Conservation (phyloP, 768 basidiomycete species). For the Phylloporus arenicola region DNA sequence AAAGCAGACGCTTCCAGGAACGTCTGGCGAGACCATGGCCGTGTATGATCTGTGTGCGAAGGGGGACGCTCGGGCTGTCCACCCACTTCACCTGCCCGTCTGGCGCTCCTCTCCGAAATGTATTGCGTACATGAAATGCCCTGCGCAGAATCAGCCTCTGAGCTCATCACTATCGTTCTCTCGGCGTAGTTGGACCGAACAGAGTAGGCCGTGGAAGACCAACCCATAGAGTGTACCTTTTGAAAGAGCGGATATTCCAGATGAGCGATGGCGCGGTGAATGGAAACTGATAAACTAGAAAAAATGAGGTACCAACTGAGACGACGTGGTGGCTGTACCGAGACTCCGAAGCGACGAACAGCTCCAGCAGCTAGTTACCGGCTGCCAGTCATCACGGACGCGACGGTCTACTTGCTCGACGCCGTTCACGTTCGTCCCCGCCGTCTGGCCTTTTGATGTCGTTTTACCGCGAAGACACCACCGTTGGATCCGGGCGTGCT, state of each 20-base stretch:
- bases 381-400: neutral
- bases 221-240: neutral
- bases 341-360: neutral
- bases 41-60: no score
- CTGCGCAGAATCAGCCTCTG: constrained; percentile 18
- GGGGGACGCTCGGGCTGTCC: no score
- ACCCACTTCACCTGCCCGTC: no score
- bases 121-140: constrained; percentile 49
- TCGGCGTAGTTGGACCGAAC: no score
- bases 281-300: no score
- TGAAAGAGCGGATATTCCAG: no score
- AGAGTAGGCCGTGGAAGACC: neutral
- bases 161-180: neutral
- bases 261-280: no score
- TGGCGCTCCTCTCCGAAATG: no score
- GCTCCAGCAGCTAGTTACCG: neutral
- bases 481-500: constrained; percentile 28
- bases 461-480: constrained; percentile 7
- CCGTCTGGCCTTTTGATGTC: constrained; percentile 15
- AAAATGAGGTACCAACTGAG: no score
- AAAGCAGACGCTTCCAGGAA: no score
- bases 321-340: constrained; percentile 1
- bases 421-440: neutral
- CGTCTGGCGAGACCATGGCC: no score
- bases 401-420: neutral